Evolutionary conservation across 768 basidiomycete genomes (phyloP), one percentile per base, ranked within the genome.

Genomic region (Phallus indusiatus): DNA sequence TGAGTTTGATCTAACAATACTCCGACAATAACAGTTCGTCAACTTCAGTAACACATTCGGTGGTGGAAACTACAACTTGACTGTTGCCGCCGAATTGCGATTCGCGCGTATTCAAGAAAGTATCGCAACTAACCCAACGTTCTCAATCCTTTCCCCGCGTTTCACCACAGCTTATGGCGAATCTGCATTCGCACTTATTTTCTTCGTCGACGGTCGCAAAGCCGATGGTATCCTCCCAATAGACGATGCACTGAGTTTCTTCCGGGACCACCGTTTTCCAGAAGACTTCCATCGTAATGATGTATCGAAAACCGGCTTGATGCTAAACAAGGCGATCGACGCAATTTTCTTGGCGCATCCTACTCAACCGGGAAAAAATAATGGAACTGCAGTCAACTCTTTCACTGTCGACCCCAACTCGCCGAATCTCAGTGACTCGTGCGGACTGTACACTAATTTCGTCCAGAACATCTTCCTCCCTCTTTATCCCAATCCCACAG

Each of bases 81-180:
- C 54, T 12, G 59, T 53, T 10, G 59, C 59, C 8, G 53, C 53
- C 20, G 53, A 60, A 17, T 11, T 42, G 16, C 51, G 59, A 8
- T 60, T 18, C 9, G 20, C 42, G 17, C 53, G 59, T 11, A 54
- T 60, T 36, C 59, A 60, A 24, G 59, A 60, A 28, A 12, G 21
- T 7, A 55, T 60, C 36, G 59, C 59, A 16, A 36, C 34, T 47
- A 60, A 60, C 59, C 59, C 59, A 1, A 60, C 47, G 20, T 60
- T 60, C 50, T 16, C 51, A 9, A 47, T 60, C 59, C n/a, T 20
- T 34, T 46, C 36, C 35, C 51, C 53, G 17, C 59, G 59, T 46
- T 60, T 50, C 35, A 21, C 35, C 36, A 54, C 59, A 9, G 59
- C 52, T 12, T 60, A 54, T 24, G 59, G 22, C 10, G 59, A 60